These are phyloP conservation scores for Hansenula sp. DNA, from an alignment of 1,139 yeast genomes.

Conservation along the genomic window DNA sequence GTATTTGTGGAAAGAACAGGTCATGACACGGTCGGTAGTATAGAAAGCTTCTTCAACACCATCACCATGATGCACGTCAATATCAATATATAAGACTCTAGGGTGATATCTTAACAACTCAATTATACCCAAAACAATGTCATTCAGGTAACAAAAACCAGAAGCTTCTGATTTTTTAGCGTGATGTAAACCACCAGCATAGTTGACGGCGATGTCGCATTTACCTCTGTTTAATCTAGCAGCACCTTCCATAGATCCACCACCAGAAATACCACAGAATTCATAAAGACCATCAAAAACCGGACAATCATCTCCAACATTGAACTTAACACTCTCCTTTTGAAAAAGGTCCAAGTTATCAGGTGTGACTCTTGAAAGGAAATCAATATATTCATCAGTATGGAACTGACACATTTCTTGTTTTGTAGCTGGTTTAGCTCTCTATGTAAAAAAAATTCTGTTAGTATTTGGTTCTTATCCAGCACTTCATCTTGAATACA, in stretches of 20 bases:
- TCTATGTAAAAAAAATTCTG: conserved; percentile 16
- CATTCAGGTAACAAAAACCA: conserved; percentile 92
- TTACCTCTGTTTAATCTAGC: conserved; percentile 88
- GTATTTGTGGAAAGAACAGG: conserved; percentile 94
- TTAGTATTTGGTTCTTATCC: background rate
- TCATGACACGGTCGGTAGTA: conserved; percentile 95
- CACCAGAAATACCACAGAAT: conserved; percentile 91
- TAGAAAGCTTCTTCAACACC: conserved; percentile 98
- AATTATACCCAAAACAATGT: conserved; percentile 86
- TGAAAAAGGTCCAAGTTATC: conserved; percentile 89
- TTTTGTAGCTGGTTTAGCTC: conserved; percentile 97
- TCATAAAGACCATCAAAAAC: conserved; percentile 96
- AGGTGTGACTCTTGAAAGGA: conserved; percentile 88
- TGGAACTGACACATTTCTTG: conserved; percentile 99
- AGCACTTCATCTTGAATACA: background rate
- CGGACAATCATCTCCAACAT: conserved; percentile 97
- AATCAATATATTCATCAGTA: conserved; percentile 95
- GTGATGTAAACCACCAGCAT: conserved; percentile 97
- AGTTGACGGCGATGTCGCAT: conserved; percentile 93
- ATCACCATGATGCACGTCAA: conserved; percentile 97
- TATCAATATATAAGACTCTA: conserved; percentile 91
- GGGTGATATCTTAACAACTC: conserved; percentile 90
- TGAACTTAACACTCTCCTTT: conserved; percentile 90
- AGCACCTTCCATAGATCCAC: conserved; percentile 97
- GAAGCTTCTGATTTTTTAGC: conserved; percentile 95